Conservation (phyloP, 306 rosid genomes). For the Luffa aegyptiaca region DNA sequence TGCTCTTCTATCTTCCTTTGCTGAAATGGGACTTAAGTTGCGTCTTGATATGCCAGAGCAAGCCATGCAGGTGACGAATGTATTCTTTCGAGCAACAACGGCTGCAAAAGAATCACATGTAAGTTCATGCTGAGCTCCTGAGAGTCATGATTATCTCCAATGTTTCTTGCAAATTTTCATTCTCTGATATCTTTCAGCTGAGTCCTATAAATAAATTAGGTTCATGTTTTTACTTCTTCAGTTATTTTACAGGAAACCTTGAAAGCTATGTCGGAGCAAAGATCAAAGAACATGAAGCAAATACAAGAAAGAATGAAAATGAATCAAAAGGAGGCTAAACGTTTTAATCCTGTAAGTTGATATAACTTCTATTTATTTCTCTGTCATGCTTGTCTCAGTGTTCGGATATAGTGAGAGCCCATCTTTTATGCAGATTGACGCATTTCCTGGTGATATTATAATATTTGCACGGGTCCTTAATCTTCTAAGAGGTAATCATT, state of each 20-base stretch:
- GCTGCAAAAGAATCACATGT: slow-evolving; percentile 66
- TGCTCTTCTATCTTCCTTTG: slow-evolving; percentile 88
- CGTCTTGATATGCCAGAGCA: slow-evolving; percentile 93
- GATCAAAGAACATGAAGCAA: slow-evolving; percentile 64
- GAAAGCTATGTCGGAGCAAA: slow-evolving; percentile 57
- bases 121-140: slow-evolving; percentile 21
- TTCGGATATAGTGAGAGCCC: background rate
- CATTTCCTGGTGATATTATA: slow-evolving; percentile 98
- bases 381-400: slow-evolving; percentile 9
- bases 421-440: slow-evolving; percentile 57
- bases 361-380: slow-evolving; percentile 17
- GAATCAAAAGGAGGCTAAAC: slow-evolving; percentile 66
- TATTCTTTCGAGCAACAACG: slow-evolving; percentile 75
- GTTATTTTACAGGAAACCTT: slow-evolving; percentile 46
- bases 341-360: slow-evolving; percentile 85
- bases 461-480: slow-evolving; percentile 90
- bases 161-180: slow-evolving; percentile 6
- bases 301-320: slow-evolving; percentile 88
- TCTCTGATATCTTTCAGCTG: slow-evolving; percentile 7
- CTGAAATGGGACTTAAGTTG: slow-evolving; percentile 96
- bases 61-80: slow-evolving; percentile 69
- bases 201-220: slow-evolving; percentile 3
- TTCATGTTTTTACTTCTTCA: slow-evolving; percentile 6
- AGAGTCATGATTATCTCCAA: slow-evolving; percentile 3
- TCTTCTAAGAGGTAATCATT: slow-evolving; percentile 80